Evolutionary conservation across 495 filamentous ascomycete genomes (phyloP).

Genomic region (Penicillium longicatenatum): DNA sequence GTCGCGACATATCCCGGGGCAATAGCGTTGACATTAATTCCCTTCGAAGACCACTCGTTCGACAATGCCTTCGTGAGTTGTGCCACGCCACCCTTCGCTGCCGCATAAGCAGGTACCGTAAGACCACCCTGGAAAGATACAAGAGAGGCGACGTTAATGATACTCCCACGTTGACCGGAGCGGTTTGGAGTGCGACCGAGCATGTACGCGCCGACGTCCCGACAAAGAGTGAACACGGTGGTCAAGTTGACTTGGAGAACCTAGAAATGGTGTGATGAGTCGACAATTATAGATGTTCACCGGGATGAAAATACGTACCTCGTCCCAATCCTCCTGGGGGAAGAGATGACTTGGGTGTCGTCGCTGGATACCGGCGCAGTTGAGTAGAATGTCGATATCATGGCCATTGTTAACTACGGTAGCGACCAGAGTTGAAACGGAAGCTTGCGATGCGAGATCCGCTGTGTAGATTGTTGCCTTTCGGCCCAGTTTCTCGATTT

Average conservation of each 20-base stretch:
- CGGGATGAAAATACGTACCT: slow-evolving; percentile 38
- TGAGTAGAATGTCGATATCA: slow-evolving; percentile 72
- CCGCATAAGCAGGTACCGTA: slow-evolving; percentile 81
- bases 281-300: slow-evolving; percentile 10
- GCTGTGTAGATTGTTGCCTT: slow-evolving; percentile 67
- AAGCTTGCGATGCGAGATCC: slow-evolving; percentile 63
- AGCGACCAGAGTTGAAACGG: slow-evolving; percentile 61
- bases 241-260: slow-evolving; percentile 83
- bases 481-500: slow-evolving; percentile 66
- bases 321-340: slow-evolving; percentile 80
- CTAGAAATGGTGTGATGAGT: slow-evolving; percentile 15
- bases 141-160: slow-evolving; percentile 80
- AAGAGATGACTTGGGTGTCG: slow-evolving; percentile 77
- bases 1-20: slow-evolving; percentile 79
- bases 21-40: slow-evolving; percentile 73
- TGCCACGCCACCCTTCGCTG: slow-evolving; percentile 76
- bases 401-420: slow-evolving; percentile 61
- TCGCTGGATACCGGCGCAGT: slow-evolving; percentile 86
- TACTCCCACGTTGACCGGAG: slow-evolving; percentile 58
- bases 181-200: slow-evolving; percentile 51
- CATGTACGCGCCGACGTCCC: slow-evolving; percentile 80
- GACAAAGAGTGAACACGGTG: slow-evolving; percentile 74
- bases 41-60: slow-evolving; percentile 77
- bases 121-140: slow-evolving; percentile 83
- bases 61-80: slow-evolving; percentile 80